Evolutionary conservation across 2,329 filamentous ascomycete species (phyloP).

Genomic region (Alternaria sp.): DNA sequence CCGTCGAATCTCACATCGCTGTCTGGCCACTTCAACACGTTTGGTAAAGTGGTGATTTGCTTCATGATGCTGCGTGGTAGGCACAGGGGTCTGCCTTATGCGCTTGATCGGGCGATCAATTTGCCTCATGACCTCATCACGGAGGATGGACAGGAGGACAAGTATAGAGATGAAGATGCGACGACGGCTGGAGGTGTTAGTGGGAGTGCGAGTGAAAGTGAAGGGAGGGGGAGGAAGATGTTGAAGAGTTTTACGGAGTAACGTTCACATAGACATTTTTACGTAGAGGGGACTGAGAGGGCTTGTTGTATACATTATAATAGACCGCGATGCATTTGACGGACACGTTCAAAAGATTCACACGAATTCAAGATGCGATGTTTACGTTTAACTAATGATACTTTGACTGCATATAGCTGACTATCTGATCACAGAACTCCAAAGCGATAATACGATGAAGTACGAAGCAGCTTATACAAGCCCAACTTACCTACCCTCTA

Average conservation of each 20-base stretch:
- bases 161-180: background rate
- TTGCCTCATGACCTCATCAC: constrained; percentile 62
- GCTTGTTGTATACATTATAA: background rate
- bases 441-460: background rate
- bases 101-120: constrained; percentile 73
- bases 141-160: background rate
- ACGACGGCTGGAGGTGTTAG: background rate
- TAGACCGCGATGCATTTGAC: background rate
- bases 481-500: background rate
- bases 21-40: constrained; percentile 76
- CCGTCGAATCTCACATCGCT: constrained; percentile 77
- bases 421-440: background rate
- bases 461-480: background rate
- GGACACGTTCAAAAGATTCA: background rate
- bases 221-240: background rate
- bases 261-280: background rate
- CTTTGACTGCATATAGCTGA: background rate
- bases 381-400: background rate
- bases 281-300: background rate
- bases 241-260: constrained; percentile 2
- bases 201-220: background rate
- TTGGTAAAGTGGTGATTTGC: constrained; percentile 71
- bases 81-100: constrained; percentile 69
- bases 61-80: constrained; percentile 71
- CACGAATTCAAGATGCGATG: background rate